Base-by-base conservation (phyloP, 805 yeast genomes). In the Wickerhamiella vanderwaltii region DNA sequence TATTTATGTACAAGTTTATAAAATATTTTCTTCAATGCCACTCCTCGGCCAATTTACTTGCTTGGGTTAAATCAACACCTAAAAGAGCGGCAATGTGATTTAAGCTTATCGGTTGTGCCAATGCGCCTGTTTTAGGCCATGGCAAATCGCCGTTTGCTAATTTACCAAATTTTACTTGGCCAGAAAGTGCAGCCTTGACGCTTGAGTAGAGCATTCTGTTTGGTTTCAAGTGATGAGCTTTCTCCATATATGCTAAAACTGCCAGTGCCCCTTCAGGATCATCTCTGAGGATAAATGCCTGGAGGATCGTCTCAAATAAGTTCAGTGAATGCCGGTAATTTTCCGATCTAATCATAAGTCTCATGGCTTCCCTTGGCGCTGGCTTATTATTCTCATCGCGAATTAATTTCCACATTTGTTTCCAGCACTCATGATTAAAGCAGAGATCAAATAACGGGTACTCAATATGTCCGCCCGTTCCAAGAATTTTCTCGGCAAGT, bases 381-480 rank as follows among this genome's bases (percentile, higher is more conserved):
- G 36, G 36, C 16, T 7, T 6, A 16, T 34, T 16, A 3, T 18
- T 32, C 29, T 13, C 17, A 20, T 3, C 18, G 9, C 40, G 38
- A n/a, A 30, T n/a, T 2, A 17, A 16, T 9, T 22, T 26, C 51
- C 51, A 48, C n/a, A 48, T 17, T 7, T 29, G 29, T 25, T 36
- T 31, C 49, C 50, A 47, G 30, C 41, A 36, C 17, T 19, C n/a
- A n/a, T 48, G 44, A 29, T 43, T 35, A 1, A 43, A 13, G 7
- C 48, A 37, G 1, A 43, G 20, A 9, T 43, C 46, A 15, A 47
- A 43, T 5, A 23, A 37, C 17, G 35, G 30, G 29, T 38, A 29
- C n/a, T 29, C 28, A 17, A 22, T 29, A 11, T 33, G 18, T 6
- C 36, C 36, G 12, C 35, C 41, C 5, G 22, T 16, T 17, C 17